Evolutionary conservation across 1,139 yeast species (phyloP), one percentile per base, ranked within the genome.

Genomic region (Meyerozyma smithsonii): DNA sequence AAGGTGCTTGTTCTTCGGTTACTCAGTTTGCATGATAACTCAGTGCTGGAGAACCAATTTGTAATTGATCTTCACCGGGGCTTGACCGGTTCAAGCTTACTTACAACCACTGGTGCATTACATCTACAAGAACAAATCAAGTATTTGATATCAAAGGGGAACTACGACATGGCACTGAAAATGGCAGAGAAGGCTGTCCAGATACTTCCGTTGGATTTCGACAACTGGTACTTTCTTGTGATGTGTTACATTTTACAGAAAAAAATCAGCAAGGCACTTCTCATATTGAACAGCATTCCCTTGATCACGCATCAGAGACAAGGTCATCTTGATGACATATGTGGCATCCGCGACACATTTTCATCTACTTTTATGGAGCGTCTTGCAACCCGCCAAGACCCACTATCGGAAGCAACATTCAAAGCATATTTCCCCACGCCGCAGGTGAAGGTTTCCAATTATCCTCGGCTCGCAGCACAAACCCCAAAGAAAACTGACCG

Each of bases 191-290:
- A 54, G 17, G 55, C 67, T 15, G 58, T 69, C 8, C 47, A 55
- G 23, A 55, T 68, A 4, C 49, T 69, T 26, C 74, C 74, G 5
- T 57, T 69, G 32, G 75, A 70, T 44, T 70, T 62, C 41, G 74
- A 69, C 24, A 57, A 66, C 35, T 70, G 76, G 75, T 62, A 55
- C 46, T 50, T 54, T 32, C 52, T 70, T 28, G 56, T 66, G 3
- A 51, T 69, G 26, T 58, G 69, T 43, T 65, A 69, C 43, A 51
- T 67, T 11, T 47, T 69, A 35, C 46, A 42, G 2, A 54, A 55
- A n/a, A 58, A 69, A 38, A 61, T 52, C 43, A 52, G 50, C 32
- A 51, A 50, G 34, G 74, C 74, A 0, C 48, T 70, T 15, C 44
- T 56, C 8, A 58, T 66, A 10, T 51, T 70, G 38, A 70, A 70